Base-by-base conservation (phyloP, 2,329 filamentous ascomycete genomes). In the Tympanopsis confertula region DNA sequence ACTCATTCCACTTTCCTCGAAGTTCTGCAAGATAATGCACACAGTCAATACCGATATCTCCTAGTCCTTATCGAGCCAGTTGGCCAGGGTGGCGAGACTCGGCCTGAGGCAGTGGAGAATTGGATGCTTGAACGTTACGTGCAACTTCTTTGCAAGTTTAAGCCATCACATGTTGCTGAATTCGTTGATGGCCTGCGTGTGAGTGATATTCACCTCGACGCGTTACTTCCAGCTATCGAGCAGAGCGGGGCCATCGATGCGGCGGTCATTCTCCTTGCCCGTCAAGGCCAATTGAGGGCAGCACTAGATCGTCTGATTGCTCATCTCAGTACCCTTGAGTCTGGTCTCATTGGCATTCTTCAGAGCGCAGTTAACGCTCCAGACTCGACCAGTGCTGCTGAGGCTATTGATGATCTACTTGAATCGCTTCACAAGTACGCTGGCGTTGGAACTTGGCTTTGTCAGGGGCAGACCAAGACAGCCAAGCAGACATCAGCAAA, bases 31-130 rank as follows among this genome's bases (percentile, higher is more conserved):
- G 62, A 73, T 3, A 65, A 71, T 38, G 58, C 66, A 3, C 63
- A 73, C 38, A 56, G 63, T n/a, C 77, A 80, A 45, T 84, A 78
- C 50, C 59, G 68, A 22, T 83, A 82, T 47, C 61, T 86, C 13
- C 66, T 33, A 7, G 30, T 33, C 17, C 7, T 33, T 18, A 18
- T 33, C 7, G 30, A 33, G 17, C 12, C 30, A 7, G n/a, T n/a
- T n/a, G n/a, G n/a, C n/a, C 30, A 13, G 30, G n/a, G 22, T 26
- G 22, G 22, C 22, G 22, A 26, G 22, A 26, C 7, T n/a, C 7
- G 22, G 13, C 50, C 54, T 14, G 56, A 55, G 38, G 42, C 51
- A 22, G 42, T 50, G n/a, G 47, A 52, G 38, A 10, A 10, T 15
- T 33, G 58, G 44, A 12, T 44, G 52, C 15, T 46, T 51, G 3